Conservation (phyloP, 2,329 filamentous ascomycete species). For the Aspergillus tubingensis region DNA sequence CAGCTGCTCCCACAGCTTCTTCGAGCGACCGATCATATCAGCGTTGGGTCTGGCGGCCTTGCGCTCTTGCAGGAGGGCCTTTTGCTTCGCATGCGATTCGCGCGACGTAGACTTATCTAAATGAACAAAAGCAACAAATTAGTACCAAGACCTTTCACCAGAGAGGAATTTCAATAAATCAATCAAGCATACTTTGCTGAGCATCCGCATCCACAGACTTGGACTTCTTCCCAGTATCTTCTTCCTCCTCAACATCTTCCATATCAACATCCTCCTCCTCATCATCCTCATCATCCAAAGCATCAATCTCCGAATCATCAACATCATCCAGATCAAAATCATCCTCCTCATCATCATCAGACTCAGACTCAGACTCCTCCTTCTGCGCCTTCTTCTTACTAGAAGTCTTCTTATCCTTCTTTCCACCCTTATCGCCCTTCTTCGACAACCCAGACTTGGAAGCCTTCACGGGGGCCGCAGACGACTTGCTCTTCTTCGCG, state of each 20-base stretch:
- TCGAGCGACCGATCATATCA: slow-evolving; percentile 82
- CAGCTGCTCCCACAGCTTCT: slow-evolving; percentile 95
- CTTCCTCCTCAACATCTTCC: slow-evolving; percentile 40
- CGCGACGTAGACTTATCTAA: slow-evolving; percentile 69
- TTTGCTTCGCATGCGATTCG: slow-evolving; percentile 93
- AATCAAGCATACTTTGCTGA: slow-evolving; percentile 30
- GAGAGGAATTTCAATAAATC: slow-evolving; percentile 13
- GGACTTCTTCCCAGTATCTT: slow-evolving; percentile 14
- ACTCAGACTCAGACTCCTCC: slow-evolving; percentile 47
- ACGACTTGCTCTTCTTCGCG: slow-evolving; percentile 31
- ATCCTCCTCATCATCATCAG: slow-evolving; percentile 53
- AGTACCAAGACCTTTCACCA: slow-evolving; percentile 9
- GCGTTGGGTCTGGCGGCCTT: slow-evolving; percentile 92
- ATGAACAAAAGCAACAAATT: slow-evolving; percentile 12
- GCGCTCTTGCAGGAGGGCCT: slow-evolving; percentile 80
- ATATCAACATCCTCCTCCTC: slow-evolving; percentile 56
- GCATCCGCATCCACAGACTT: slow-evolving; percentile 21
- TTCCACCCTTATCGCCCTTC: slow-evolving; percentile 33
- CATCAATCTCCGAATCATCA: slow-evolving; percentile 44
- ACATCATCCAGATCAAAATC: slow-evolving; percentile 59
- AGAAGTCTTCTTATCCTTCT: slow-evolving; percentile 35
- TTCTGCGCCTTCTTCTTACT: slow-evolving; percentile 38
- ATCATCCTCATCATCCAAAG: slow-evolving; percentile 50
- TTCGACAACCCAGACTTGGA: slow-evolving; percentile 26
- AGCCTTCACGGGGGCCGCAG: slow-evolving; percentile 25